Evolutionary conservation across 2,329 filamentous ascomycete genomes (phyloP), one percentile per base, ranked within the genome.

Genomic region (Verticillium tricorpus): DNA sequence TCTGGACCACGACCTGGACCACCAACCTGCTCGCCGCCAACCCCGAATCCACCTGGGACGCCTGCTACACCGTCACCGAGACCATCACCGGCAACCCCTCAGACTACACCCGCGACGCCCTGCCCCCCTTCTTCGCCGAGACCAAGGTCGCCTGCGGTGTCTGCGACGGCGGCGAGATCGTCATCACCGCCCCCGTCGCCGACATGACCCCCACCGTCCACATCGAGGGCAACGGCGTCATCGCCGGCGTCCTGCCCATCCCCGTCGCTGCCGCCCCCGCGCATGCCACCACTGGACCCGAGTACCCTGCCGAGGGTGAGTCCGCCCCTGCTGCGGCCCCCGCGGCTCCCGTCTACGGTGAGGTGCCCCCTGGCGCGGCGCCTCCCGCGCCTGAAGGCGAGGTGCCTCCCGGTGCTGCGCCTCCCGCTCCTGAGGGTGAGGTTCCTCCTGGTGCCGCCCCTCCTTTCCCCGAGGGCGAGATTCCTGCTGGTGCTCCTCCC

Each of bases 41-140:
- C 66, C 67, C 72, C 61, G 76, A 72, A n/a, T 68, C 71, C 64
- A 62, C 66, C 56, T 78, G 77, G 76, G 61, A 71, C 40, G 76
- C 77, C 37, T 76, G 74, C 35, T 80, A 78, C 70, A 79, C 76
- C 59, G 66, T 79, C 67, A 69, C 67, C 9, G 72, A 78, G 68
- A 71, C 71, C 32, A 74, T 73, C 67, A 63, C 67, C 14, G 75
- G 74, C 58, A 65, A 69, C 62, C 68, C 67, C 56, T 63, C 65
- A 59, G 63, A 67, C 58, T 75, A 72, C 65, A 67, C 68, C 14
- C 69, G 69, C 25, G 68, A 69, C 2, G 61, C 65, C 14, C 66
- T 73, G n/a, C 76, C 75, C 25, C 74, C 74, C 2, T 74, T 74
- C 62, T 77, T 77, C 66, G 71, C 73, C 63, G 71, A 73, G 63